phyloP scores from a whole-genome alignment of 2,329 filamentous ascomycete species.

The Coniochaeta prunicola region DNA sequence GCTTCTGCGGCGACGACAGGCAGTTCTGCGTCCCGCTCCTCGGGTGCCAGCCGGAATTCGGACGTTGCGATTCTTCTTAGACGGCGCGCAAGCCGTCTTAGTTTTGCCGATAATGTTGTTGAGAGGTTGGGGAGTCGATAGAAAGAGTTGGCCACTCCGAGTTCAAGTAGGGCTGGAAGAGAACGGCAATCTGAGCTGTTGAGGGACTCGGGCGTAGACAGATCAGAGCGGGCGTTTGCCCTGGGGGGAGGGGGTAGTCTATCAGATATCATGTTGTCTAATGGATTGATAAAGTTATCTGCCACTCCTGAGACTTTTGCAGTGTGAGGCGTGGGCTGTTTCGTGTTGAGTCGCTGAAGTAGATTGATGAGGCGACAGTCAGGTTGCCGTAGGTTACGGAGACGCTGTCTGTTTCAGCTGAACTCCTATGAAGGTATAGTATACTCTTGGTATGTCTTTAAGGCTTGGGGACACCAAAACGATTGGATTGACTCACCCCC shows the following conservation, averaged over 20 bases:
- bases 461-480: too few species aligned
- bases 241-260: background rate
- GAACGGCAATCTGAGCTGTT: background rate
- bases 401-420: too few species aligned
- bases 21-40: conserved; percentile 19
- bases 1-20: conserved; percentile 19
- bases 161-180: background rate
- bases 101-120: background rate
- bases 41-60: conserved; percentile 20
- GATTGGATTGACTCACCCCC: too few species aligned
- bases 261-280: background rate
- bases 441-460: too few species aligned
- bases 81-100: background rate
- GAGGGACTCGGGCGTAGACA: background rate
- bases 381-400: too few species aligned
- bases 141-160: background rate
- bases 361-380: too few species aligned
- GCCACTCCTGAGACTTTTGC: background rate
- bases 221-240: background rate
- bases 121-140: background rate
- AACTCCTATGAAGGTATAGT: too few species aligned
- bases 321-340: background rate
- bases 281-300: background rate
- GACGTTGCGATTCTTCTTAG: conserved; percentile 16
- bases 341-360: background rate